Evolutionary conservation across 2,329 filamentous ascomycete species (phyloP).

Genomic region (Sporothrix inflata): DNA sequence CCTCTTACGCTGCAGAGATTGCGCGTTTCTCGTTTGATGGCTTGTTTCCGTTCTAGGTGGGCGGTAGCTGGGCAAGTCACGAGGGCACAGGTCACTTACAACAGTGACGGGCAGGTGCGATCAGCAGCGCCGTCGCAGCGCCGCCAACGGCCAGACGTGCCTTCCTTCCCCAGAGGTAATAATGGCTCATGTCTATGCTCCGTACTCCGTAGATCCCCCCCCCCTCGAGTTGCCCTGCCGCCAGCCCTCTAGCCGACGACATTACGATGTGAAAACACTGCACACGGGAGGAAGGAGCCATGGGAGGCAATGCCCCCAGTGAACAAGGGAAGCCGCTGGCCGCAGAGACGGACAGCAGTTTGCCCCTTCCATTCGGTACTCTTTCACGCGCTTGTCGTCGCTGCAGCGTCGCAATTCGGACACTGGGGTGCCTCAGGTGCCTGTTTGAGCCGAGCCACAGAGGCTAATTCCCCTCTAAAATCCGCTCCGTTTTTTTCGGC

Average conservation of each 20-base stretch:
- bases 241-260: no score
- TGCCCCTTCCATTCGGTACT: background rate
- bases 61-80: background rate
- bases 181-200: no score
- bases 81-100: no score
- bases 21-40: constrained; percentile 4
- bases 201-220: no score
- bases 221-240: no score
- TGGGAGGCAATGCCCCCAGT: background rate
- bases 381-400: background rate
- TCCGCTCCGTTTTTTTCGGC: background rate
- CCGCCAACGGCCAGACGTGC: no score
- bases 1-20: background rate
- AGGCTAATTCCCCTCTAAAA: background rate
- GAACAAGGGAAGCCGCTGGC: background rate
- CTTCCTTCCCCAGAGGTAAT: no score
- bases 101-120: background rate
- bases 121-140: background rate
- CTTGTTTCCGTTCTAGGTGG: constrained; percentile 6
- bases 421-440: background rate
- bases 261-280: background rate
- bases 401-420: background rate
- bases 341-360: background rate
- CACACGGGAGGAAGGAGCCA: background rate
- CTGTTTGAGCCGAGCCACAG: background rate